Evolutionary conservation across 2,329 filamentous ascomycete species (phyloP).

Genomic region (Pyrenochaeta sp.): DNA sequence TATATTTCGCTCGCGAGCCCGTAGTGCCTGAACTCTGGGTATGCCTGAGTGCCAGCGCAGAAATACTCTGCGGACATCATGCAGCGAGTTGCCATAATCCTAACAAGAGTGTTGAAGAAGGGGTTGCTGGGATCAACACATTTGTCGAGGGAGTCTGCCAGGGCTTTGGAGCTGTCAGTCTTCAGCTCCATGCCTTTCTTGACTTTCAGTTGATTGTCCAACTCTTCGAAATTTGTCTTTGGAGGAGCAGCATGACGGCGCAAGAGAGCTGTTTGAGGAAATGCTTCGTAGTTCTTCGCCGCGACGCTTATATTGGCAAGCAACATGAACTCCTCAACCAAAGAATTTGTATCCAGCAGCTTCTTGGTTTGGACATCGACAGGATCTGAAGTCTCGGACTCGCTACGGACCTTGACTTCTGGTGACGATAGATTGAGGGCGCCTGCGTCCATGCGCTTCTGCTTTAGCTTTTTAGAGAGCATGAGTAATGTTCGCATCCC

Average conservation of each 20-base stretch:
- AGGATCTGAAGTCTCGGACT: slow-evolving; percentile 94
- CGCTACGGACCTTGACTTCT: slow-evolving; percentile 93
- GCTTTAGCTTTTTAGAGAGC: slow-evolving; percentile 90
- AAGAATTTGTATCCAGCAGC: slow-evolving; percentile 92
- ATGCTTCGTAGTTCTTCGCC: slow-evolving; percentile 85
- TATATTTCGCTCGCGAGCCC: slow-evolving; percentile 96
- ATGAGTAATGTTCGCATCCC: slow-evolving; percentile 87
- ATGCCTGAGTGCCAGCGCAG: slow-evolving; percentile 89
- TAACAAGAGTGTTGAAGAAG: slow-evolving; percentile 98
- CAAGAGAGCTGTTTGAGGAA: slow-evolving; percentile 93
- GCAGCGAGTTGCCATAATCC: slow-evolving; percentile 96
- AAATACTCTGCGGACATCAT: slow-evolving; percentile 99
- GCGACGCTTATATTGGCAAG: slow-evolving; percentile 97
- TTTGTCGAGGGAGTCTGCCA: slow-evolving; percentile 88
- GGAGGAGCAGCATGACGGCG: slow-evolving; percentile 92
- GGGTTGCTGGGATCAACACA: slow-evolving; percentile 83
- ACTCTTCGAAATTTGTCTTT: slow-evolving; percentile 95
- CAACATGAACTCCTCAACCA: slow-evolving; percentile 99
- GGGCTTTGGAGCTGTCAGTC: slow-evolving; percentile 87
- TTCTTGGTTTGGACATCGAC: slow-evolving; percentile 97
- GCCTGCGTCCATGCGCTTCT: slow-evolving; percentile 93
- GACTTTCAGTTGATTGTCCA: slow-evolving; percentile 87
- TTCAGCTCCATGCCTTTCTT: slow-evolving; percentile 83
- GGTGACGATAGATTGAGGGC: slow-evolving; percentile 96
- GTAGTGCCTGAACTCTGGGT: slow-evolving; percentile 96